These are phyloP conservation scores for Pseudocercospora eumusae DNA, from an alignment of 2,329 filamentous ascomycete genomes.

Conservation along the genomic window DNA sequence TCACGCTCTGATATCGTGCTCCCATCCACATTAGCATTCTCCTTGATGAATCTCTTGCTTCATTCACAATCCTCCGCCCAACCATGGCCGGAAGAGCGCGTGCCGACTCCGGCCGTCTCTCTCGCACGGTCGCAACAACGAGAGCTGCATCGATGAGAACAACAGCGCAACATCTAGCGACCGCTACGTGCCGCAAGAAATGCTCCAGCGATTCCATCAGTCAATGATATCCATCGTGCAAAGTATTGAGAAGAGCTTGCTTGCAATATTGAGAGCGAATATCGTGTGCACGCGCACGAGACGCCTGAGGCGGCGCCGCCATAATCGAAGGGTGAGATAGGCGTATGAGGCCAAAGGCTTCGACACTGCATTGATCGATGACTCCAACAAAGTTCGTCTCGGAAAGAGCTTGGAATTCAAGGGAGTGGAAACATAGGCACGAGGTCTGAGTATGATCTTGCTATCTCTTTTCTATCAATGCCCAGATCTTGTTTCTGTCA, in stretches of 20 bases:
- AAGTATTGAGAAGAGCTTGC: neutral
- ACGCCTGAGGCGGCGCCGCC: neutral
- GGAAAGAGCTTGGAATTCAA: neutral
- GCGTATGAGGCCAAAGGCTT: neutral
- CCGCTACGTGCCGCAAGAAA: neutral
- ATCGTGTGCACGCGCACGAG: neutral
- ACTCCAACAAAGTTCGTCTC: neutral
- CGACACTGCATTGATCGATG: neutral
- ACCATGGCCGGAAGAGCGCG: neutral
- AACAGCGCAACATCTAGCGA: neutral
- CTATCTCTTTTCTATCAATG: neutral
- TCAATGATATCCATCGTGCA: neutral
- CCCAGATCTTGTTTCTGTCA: neutral
- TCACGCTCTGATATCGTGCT: neutral
- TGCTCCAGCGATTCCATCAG: neutral
- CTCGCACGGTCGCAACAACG: constrained; percentile 7
- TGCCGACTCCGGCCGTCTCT: neutral
- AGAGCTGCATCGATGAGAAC: neutral
- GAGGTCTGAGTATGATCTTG: neutral
- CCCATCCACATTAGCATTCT: neutral
- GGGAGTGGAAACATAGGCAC: neutral
- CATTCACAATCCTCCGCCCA: neutral
- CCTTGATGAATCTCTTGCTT: neutral
- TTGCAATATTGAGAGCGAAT: neutral
- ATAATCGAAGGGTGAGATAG: neutral